Base-by-base conservation (phyloP, 2,329 filamentous ascomycete genomes). In the Delphinella strobiligena region DNA sequence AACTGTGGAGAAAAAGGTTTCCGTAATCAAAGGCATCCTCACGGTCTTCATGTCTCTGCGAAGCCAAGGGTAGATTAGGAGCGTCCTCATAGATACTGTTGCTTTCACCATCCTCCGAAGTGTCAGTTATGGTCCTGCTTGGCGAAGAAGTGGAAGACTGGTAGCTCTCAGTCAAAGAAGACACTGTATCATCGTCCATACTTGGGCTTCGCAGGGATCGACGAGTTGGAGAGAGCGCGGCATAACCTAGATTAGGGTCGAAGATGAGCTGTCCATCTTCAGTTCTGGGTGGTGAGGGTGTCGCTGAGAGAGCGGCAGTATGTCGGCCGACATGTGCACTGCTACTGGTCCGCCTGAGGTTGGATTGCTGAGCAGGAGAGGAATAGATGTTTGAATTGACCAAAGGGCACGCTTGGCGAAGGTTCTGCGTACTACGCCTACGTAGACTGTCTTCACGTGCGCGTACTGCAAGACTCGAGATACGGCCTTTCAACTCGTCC, bases 21-120 rank as follows among this genome's bases (percentile, higher is more conserved):
- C 94, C 84, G 47, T 96, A 96, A 58, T 96, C 89, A 53, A 96
- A 96, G 1, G 88, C 88, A 59, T 96, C 89, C 49, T 88, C 80
- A 15, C 89, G 82, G 58, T 95, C 87, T 62, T 96, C 89, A 53
- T 96, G 89, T 0, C 86, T 34, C 18, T 18, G 32, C 9, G 16
- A 16, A 4, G 14, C 8, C 9, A 59, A 5, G 53, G 44, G 45
- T 12, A 51, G 47, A 34, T 48, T 40, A 18, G 42, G 55, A n/a
- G 63, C 62, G 42, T 68, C 65, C 48, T 66, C 61, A 45, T 67
- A 68, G 12, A 66, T 54, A 41, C 61, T 66, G 16, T 38, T 42
- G 16, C 16, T 42, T 1, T 42, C 42, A 1, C 43, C 42, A 17
- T 49, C 50, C 18, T 53, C 50, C 2, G 48, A 52, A 15, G 45